Evolutionary conservation across 495 filamentous ascomycete genomes (phyloP).

Genomic region (Penicillium taxi): DNA sequence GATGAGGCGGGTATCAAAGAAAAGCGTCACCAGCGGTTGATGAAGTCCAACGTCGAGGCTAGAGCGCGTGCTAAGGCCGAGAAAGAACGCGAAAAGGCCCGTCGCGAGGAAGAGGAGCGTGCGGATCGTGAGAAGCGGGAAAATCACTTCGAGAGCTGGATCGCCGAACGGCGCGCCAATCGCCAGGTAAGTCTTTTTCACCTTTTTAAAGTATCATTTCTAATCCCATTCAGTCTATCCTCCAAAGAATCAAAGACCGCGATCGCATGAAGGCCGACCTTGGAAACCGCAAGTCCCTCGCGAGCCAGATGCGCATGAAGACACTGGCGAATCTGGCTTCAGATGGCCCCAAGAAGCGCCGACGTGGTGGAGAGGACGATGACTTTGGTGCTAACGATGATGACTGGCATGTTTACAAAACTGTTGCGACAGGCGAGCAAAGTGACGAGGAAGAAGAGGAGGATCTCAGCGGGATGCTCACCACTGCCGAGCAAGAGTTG

Average conservation of each 20-base stretch:
- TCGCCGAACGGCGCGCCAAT: constrained; percentile 67
- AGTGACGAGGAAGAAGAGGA: constrained; percentile 82
- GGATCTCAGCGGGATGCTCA: constrained; percentile 65
- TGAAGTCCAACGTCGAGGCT: constrained; percentile 92
- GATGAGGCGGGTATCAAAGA: constrained; percentile 84
- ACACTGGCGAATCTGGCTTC: constrained; percentile 93
- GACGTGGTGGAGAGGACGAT: constrained; percentile 74
- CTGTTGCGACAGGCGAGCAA: constrained; percentile 68
- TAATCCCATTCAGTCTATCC: constrained; percentile 38
- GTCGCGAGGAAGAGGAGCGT: constrained; percentile 71
- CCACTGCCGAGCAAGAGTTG: constrained; percentile 70
- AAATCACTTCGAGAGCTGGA: constrained; percentile 80
- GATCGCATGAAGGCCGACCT: constrained; percentile 86
- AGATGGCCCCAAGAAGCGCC: constrained; percentile 77
- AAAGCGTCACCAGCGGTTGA: constrained; percentile 82
- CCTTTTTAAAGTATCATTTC: neutral
- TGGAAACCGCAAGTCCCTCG: constrained; percentile 90
- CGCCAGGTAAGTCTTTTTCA: constrained; percentile 45
- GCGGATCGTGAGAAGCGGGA: constrained; percentile 75
- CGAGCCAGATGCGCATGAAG: constrained; percentile 96
- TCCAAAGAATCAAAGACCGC: constrained; percentile 85
- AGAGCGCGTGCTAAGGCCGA: constrained; percentile 86
- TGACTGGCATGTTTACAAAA: constrained; percentile 94
- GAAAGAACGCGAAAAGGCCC: constrained; percentile 83
- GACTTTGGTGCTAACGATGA: constrained; percentile 95